phyloP scores from a whole-genome alignment of 2,329 filamentous ascomycete genomes.

The Phyllosticta paracitricarpa region DNA sequence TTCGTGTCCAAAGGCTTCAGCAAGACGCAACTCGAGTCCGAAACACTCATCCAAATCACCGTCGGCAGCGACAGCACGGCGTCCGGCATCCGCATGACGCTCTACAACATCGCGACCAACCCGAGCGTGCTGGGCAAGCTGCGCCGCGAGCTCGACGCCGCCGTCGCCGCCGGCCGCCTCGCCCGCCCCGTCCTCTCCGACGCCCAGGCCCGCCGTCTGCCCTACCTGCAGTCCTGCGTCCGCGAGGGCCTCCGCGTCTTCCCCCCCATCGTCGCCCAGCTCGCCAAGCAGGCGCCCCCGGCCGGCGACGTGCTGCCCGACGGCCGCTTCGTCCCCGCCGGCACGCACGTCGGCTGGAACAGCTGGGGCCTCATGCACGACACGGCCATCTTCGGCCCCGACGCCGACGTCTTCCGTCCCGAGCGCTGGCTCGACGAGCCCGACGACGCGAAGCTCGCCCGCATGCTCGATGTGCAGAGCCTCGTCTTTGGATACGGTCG shows the following conservation, averaged over 20 bases:
- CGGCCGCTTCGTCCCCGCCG: constrained; percentile 26
- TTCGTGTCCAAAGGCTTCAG: constrained; percentile 37
- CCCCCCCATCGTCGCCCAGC: constrained; percentile 27
- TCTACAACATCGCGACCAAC: constrained; percentile 45
- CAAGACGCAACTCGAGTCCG: constrained; percentile 33
- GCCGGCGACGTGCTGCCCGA: constrained; percentile 21
- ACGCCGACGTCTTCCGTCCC: constrained; percentile 28
- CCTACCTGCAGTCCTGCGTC: constrained; percentile 38
- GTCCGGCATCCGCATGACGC: constrained; percentile 42
- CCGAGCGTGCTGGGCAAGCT: constrained; percentile 38
- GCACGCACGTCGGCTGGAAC: constrained; percentile 30
- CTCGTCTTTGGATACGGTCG: constrained; percentile 29
- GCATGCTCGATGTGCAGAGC: constrained; percentile 26
- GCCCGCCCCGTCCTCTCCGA: constrained; percentile 37
- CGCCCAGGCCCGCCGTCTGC: constrained; percentile 29
- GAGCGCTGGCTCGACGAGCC: constrained; percentile 27
- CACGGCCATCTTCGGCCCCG: constrained; percentile 26
- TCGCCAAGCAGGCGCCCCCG: constrained; percentile 22
- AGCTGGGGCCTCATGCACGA: constrained; percentile 29
- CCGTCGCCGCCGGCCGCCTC: constrained; percentile 29
- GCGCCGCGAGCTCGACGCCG: constrained; percentile 36
- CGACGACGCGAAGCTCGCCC: constrained; percentile 11
- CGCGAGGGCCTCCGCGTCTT: constrained; percentile 39
- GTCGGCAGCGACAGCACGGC: constrained; percentile 51
- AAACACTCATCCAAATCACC: constrained; percentile 38